Evolutionary conservation across 2,329 filamentous ascomycete species (phyloP).

Genomic region (Alternaria atra): DNA sequence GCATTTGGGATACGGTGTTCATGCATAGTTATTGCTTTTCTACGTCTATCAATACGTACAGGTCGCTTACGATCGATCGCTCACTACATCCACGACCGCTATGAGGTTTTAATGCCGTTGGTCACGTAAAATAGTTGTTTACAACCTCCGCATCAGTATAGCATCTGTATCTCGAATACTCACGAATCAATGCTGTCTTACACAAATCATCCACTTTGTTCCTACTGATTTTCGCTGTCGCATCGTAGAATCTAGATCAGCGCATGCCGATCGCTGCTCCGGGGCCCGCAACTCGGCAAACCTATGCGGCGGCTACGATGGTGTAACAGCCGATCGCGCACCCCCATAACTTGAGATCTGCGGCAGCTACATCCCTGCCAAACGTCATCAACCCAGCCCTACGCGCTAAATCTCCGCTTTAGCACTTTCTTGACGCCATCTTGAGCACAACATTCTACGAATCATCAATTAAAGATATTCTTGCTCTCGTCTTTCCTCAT

Average conservation of each 20-base stretch:
- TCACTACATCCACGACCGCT: constrained; percentile 22
- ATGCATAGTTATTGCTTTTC: constrained; percentile 11
- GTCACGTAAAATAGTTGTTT: constrained; percentile 22
- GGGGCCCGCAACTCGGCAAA: constrained; percentile 3
- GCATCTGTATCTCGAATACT: constrained; percentile 1
- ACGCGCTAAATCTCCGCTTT: constrained; percentile 14
- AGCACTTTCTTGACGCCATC: constrained; percentile 18
- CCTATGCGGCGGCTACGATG: constrained; percentile 6
- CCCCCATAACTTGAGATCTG: constrained; percentile 5
- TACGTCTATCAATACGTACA: constrained; percentile 10
- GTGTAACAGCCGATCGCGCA: constrained; percentile 13
- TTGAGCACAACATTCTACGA: constrained; percentile 14
- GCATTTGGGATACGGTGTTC: constrained; percentile 26
- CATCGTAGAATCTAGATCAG: constrained; percentile 4
- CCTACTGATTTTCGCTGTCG: not conserved
- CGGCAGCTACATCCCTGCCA: constrained; percentile 18
- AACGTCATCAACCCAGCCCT: constrained; percentile 26
- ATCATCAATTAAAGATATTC: not conserved
- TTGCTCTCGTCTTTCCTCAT: not conserved
- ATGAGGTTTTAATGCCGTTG: constrained; percentile 24
- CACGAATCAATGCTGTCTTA: constrained; percentile 1
- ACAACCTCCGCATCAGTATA: constrained; percentile 12
- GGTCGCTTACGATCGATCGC: constrained; percentile 4
- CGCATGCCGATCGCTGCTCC: constrained; percentile 11
- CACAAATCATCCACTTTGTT: not conserved